A percentile compares a stretch with the other conserved stretches of the same genome.
phyloP scores from a whole-genome alignment of 1,284 basidiomycete species.

The Moesziomyces aphidis region DNA sequence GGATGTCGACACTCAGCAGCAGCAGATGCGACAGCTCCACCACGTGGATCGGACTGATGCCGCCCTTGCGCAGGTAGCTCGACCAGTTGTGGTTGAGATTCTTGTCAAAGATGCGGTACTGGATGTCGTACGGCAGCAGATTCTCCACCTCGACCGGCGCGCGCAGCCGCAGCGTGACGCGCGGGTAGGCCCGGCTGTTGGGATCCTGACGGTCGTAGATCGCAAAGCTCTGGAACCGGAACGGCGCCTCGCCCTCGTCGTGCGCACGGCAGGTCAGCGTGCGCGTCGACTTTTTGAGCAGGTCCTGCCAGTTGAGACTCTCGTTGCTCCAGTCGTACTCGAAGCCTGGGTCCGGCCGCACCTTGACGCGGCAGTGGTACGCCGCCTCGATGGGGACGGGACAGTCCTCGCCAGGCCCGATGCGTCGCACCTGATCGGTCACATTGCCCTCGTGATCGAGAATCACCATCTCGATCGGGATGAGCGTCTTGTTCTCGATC shows the following conservation, averaged over 20 bases:
- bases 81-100: slow-evolving; percentile 84
- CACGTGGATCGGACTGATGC: slow-evolving; percentile 95
- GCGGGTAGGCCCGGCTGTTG: slow-evolving; percentile 75
- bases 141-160: slow-evolving; percentile 98
- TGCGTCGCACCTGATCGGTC: slow-evolving; percentile 83
- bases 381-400: slow-evolving; percentile 92
- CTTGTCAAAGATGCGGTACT: slow-evolving; percentile 95
- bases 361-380: slow-evolving; percentile 81
- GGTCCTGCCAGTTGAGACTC: slow-evolving; percentile 87
- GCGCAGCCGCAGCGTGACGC: slow-evolving; percentile 85
- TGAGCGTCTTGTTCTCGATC: slow-evolving; percentile 90
- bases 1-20: slow-evolving; percentile 87
- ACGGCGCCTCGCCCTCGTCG: slow-evolving; percentile 85
- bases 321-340: slow-evolving; percentile 92
- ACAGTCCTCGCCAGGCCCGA: slow-evolving; percentile 89
- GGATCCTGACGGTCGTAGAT: slow-evolving; percentile 81
- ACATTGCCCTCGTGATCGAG: slow-evolving; percentile 87
- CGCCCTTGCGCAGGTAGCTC: slow-evolving; percentile 92
- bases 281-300: slow-evolving; percentile 79
- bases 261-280: slow-evolving; percentile 87
- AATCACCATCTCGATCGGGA: slow-evolving; percentile 91
- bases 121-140: slow-evolving; percentile 91
- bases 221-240: slow-evolving; percentile 94
- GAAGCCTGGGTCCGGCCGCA: slow-evolving; percentile 95
- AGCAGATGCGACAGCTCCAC: slow-evolving; percentile 94